Evolutionary conservation across 1,284 basidiomycete genomes (phyloP).

Genomic region (Rhodotorula sp.): DNA sequence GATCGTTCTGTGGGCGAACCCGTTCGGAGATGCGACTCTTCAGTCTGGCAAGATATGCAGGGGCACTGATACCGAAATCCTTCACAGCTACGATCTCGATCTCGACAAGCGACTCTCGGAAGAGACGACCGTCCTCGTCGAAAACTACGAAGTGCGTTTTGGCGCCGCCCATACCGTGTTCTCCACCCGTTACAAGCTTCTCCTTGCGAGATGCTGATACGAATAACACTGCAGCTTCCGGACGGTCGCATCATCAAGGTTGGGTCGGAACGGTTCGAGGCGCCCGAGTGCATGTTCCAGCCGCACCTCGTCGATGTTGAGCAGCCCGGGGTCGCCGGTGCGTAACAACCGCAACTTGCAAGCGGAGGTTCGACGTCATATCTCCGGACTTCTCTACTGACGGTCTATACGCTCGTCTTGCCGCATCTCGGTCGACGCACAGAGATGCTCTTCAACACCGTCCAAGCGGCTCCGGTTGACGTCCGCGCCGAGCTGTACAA

Average conservation of each 20-base stretch:
- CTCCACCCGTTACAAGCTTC: background rate
- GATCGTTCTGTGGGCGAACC: background rate
- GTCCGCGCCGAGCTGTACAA: conserved; percentile 91
- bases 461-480: conserved; percentile 89
- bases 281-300: conserved; percentile 99
- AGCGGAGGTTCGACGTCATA: too few species aligned
- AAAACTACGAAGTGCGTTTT: conserved; percentile 77
- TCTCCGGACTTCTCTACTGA: too few species aligned
- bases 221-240: conserved; percentile 63
- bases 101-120: conserved; percentile 90
- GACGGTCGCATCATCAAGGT: conserved; percentile 97
- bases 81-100: conserved; percentile 82
- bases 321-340: conserved; percentile 91
- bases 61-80: background rate
- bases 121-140: conserved; percentile 94
- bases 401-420: background rate
- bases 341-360: conserved; percentile 26
- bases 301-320: conserved; percentile 96
- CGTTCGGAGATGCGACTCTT: background rate
- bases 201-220: background rate
- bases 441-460: conserved; percentile 96
- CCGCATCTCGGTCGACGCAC: background rate
- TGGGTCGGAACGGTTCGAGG: conserved; percentile 97
- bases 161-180: too few species aligned
- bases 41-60: background rate